Evolutionary conservation across 2,329 filamentous ascomycete species (phyloP), one percentile per base, ranked within the genome.

Genomic region (Arachnopeziza araneosa): DNA sequence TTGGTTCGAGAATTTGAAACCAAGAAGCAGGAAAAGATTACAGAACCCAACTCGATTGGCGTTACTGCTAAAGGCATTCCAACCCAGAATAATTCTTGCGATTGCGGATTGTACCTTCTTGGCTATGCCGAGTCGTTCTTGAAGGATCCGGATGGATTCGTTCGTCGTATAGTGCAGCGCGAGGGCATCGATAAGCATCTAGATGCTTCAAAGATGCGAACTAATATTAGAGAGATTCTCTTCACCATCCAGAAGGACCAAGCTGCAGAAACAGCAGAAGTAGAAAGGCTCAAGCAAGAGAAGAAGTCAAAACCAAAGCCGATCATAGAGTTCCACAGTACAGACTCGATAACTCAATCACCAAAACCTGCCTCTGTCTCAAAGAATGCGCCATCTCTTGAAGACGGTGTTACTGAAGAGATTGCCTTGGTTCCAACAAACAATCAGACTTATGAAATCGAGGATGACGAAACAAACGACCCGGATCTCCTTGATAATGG

Each of bases 71-170:
- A 83, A 61, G 79, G 82, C 8, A 87, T 97, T 17, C 93, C 95
- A 0, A 76, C 83, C 62, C 95, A 99, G 73, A 76, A 84, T 54
- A 98, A 99, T 70, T 89, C 82, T 67, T 93, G 84, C 63, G 95
- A 99, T 71, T 99, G 95, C 69, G 95, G 95, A 9, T 77, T 97
- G 0, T 99, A 89, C 67, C 77, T 98, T 2, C 77, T 97, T 3
- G 89, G 87, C 1, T 99, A 98, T 69, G 80, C 96, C 57, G 83
- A 91, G 65, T 86, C 89, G 64, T 96, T 99, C 64, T 80, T 96
- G 19, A 80, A 84, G 56, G 77, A 91, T 61, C 93, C 93, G 0
- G 84, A 90, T 63, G 73, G 71, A 0, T 95, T 96, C 65, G 79
- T 90, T 19, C 76, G 76, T 22, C 86, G 83, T 62, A 76, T 96